These are phyloP conservation scores for Solanum aculeatissimum DNA, from an alignment of 305 asterid genomes.

Conservation along the genomic window DNA sequence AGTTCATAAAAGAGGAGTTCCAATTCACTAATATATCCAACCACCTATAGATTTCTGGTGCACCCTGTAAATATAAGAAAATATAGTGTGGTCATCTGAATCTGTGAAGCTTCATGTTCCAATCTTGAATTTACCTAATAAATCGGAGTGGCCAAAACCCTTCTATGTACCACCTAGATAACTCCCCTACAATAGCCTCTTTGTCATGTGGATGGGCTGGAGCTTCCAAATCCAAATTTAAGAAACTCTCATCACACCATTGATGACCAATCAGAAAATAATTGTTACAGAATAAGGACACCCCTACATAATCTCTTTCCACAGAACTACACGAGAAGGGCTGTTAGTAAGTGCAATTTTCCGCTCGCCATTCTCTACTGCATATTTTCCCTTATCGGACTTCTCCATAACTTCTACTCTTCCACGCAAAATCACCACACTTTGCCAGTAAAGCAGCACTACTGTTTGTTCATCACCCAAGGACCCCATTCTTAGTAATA, in stretches of 20 bases:
- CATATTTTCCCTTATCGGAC: not conserved
- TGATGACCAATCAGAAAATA: not conserved
- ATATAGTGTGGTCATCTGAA: not conserved
- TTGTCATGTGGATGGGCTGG: not conserved
- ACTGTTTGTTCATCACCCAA: not conserved
- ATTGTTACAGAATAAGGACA: not conserved
- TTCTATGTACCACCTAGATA: not conserved
- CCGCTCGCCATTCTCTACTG: not conserved
- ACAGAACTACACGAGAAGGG: not conserved
- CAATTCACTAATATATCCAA: not conserved
- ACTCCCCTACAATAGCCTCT: not conserved
- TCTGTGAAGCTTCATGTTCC: not conserved
- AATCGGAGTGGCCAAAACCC: not conserved
- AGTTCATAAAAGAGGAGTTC: not conserved
- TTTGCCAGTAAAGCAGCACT: not conserved
- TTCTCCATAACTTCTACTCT: not conserved
- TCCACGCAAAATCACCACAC: not conserved
- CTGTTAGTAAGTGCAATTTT: not conserved
- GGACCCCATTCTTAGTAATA: not conserved
- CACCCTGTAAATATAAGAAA: not conserved
- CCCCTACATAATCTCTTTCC: not conserved
- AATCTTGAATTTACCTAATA: not conserved
- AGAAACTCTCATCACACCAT: not conserved
- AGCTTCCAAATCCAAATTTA: not conserved
- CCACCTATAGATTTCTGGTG: not conserved